phyloP scores from a whole-genome alignment of 1,284 basidiomycete species.

The Neonothopanus nambi region DNA sequence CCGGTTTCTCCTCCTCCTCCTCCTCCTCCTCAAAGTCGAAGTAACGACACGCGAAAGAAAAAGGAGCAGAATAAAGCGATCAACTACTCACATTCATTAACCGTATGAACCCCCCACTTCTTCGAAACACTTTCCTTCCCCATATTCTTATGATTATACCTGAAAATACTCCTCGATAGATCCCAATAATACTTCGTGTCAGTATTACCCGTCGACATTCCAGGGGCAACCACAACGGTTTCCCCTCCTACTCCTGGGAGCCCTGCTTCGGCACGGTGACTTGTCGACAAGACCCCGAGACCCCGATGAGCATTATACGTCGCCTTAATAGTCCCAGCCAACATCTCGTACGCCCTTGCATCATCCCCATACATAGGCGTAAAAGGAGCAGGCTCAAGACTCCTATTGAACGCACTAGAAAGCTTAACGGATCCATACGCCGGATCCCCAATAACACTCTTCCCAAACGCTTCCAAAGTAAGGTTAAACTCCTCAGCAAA shows the following conservation, averaged over 20 bases:
- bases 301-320: constrained; percentile 39
- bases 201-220: too few relatives aligned
- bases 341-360: constrained; percentile 40
- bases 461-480: constrained; percentile 53
- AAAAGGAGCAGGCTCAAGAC: constrained; percentile 44
- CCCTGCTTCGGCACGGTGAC: constrained; percentile 35
- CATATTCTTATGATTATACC: constrained; percentile 43
- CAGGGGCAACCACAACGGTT: too few relatives aligned
- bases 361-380: constrained; percentile 38
- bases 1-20: too few relatives aligned
- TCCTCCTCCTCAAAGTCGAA: background rate
- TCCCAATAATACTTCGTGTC: too few relatives aligned
- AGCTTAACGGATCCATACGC: constrained; percentile 39
- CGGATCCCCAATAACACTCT: constrained; percentile 31
- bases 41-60: background rate
- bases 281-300: constrained; percentile 25
- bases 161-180: constrained; percentile 52
- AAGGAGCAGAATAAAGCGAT: background rate
- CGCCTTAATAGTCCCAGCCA: constrained; percentile 49
- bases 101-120: constrained; percentile 36
- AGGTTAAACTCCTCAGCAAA: constrained; percentile 52
- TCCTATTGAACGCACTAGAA: constrained; percentile 35
- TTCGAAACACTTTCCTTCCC: constrained; percentile 9
- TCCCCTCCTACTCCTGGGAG: constrained; percentile 40
- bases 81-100: constrained; percentile 33